Evolutionary conservation across 768 basidiomycete species (phyloP), one percentile per base, ranked within the genome.

Genomic region (Lactifluus subvellereus): DNA sequence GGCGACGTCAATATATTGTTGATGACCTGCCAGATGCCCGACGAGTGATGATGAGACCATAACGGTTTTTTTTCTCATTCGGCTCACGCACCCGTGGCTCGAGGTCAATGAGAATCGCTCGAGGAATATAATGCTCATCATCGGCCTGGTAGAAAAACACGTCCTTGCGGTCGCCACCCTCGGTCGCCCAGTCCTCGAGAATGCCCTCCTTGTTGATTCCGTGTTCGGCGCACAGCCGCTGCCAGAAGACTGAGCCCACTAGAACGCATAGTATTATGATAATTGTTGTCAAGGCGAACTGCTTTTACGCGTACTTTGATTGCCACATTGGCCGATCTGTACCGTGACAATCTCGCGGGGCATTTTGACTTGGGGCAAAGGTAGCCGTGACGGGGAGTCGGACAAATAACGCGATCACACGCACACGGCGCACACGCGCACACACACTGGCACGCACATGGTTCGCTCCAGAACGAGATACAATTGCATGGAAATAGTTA

Each of bases 81-180:
- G 32, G n/a, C 13, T 43, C 33, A 60, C 86, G 73, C 71, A 97
- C 96, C 73, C 97, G 82, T 20, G 97, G 97, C 72, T 99, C 97
- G 32, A 97, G 82, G 75, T 99, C 97, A 64, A 98, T 86, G 43
- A 99, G 82, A 65, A 99, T 96, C 5, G 97, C 93, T 57, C 97
- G 84, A 2, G 97, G 97, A 63, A 99, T 95, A 74, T 98, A 99
- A 70, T 97, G 95, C 73, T 98, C 97, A 71, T 99, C 97, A 73
- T 99, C 97, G n/a, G 97, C 97, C 74, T 98, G 96, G 73, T 99
- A 98, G 78, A 99, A 99, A 77, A 99, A 99, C 32, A 97, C 96
- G 76, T 99, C 97, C 72, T 98, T 99, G 69, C 97, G 82, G 76
- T 99, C 97, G 9, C 92, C 92, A 20, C 91, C 91, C 69, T 95